Base-by-base conservation (phyloP, 192 early-diverging fungal genomes). In the Chytriomyces confervae region DNA sequence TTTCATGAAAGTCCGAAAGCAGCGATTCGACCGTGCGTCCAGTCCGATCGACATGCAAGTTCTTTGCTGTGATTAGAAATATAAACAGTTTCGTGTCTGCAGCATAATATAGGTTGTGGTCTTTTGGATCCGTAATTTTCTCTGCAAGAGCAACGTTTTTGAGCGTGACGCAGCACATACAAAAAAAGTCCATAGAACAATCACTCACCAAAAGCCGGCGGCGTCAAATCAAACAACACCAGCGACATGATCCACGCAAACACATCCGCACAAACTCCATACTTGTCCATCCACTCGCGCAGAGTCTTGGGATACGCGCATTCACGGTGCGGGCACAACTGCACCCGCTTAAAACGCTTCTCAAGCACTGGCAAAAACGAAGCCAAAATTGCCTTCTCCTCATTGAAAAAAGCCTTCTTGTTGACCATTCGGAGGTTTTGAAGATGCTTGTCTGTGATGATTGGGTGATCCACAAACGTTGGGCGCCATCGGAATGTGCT, bases 41-140 rank as follows among this genome's bases (percentile, higher is more conserved):
- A 11, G n/a, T 18, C 45, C 43, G 5, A 16, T 18, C 13, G 16
- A 20, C 7, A 66, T 24, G 2, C 10, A 29, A 9, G 18, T 10
- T n/a, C 8, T n/a, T 47, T 6, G 66, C 23, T 27, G 66, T 66
- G 36, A n/a, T 10, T 2, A 76, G 43, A 51, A 76, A 76, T 10
- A 76, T 23, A 23, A 50, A 27, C 7, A 76, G 43, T 48, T 76
- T 76, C 24, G 74, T 66, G 6, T 76, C 74, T 6, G 63, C 62
- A 29, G 61, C 9, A 29, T 47, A 76, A 48, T 76, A 76, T 9
- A 60, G 16, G 8, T 45, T n/a, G 24, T 23, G 20, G 5, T 48
- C 47, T 11, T 36, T 36, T 36, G 36, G 36, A 36, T 36, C 36
- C 36, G 36, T 36, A 36, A 36, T 36, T 36, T 36, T 36, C 36